phyloP scores from a whole-genome alignment of 768 basidiomycete genomes.

The Pleurotus salmoneostramineus region DNA sequence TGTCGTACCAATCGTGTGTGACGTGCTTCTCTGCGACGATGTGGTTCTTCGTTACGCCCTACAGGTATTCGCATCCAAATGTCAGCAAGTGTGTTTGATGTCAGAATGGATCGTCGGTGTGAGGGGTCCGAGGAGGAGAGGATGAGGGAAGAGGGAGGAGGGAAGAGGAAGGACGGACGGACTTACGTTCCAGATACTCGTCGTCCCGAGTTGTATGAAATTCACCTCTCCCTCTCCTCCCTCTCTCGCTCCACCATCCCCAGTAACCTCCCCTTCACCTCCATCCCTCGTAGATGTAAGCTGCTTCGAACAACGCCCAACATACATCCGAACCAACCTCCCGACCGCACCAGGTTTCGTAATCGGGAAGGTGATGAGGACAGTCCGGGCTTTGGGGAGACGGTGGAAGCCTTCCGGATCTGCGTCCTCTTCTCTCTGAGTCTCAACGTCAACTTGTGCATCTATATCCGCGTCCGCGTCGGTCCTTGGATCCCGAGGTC shows the following conservation, averaged over 20 bases:
- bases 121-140: neutral
- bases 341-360: conserved; percentile 39
- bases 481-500: no score
- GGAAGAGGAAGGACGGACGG: neutral
- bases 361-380: conserved; percentile 57
- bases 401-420: conserved; percentile 36
- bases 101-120: no score
- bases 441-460: neutral
- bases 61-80: no score
- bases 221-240: conserved; percentile 16
- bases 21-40: neutral
- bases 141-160: no score
- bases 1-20: conserved; percentile 41
- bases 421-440: conserved; percentile 14
- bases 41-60: conserved; percentile 6
- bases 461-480: no score
- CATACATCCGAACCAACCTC: conserved; percentile 43
- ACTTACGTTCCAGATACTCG: conserved; percentile 60
- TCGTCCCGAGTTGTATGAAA: conserved; percentile 62
- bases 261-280: no score
- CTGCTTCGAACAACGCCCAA: conserved; percentile 3
- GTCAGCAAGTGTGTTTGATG: no score
- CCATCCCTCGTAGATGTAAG: no score
- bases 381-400: conserved; percentile 50
- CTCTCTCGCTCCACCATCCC: neutral